Base-by-base conservation (phyloP, 2,329 filamentous ascomycete genomes). In the Nigrograna mackinnonii region DNA sequence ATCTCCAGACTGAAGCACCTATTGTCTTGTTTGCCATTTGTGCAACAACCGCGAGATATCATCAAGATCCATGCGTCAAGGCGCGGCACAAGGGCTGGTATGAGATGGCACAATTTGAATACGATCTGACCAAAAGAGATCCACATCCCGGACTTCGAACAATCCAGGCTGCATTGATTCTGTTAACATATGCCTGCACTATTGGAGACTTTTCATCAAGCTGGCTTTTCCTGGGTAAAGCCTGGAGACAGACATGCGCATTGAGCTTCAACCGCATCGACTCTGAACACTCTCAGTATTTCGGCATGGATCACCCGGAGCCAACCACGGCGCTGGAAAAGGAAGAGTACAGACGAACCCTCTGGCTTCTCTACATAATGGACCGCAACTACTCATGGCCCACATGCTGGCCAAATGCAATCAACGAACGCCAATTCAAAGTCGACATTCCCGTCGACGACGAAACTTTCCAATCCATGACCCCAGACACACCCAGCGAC, bases 291-390 rank as follows among this genome's bases (percentile, higher is more conserved):
- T 35, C 22, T 14, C 21, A 17, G 2, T 17, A 20, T 21, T 33
- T 18, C 22, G 22, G 11, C 17, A 26, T 32, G 16, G 21, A 32
- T 17, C 22, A 37, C 17, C 37, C 41, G 11, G 31, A 37, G 24
- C 38, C 37, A 6, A 12, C 28, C 14, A 53, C 50, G 3, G 28
- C 40, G 12, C 35, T 57, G 1, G 58, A 62, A 14, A 53, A 37
- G 34, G 64, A 67, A 45, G 62, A 67, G 33, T 50, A 44, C 16
- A 46, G 62, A 24, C 47, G 64, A 39, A 50, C 52, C 4, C 47
- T 67, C 11, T 67, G 62, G 64, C 22, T 59, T n/a, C 43, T 66
- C 1, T 62, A 62, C 36, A 50, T 65, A 5, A 44, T 60, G 47
- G 64, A 67, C 39, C 47, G 60, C 18, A 53, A 46, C 13, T 47